phyloP scores from a whole-genome alignment of 179 eudicot species.

The Nepenthes alata region DNA sequence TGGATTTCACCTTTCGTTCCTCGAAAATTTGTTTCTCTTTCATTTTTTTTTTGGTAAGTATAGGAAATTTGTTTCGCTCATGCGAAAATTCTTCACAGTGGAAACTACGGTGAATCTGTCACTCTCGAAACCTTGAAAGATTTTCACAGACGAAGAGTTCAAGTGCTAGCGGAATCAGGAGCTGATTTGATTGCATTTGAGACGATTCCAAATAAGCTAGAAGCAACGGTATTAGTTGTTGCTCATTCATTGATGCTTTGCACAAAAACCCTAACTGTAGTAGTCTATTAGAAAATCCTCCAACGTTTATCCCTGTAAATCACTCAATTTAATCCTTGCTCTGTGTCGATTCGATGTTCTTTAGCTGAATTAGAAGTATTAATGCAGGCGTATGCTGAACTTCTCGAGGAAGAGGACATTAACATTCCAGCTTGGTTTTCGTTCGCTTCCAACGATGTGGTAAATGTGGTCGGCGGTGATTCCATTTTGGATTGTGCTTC shows the following conservation, averaged over 20 bases:
- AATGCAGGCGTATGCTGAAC: constrained; percentile 17
- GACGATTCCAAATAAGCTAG: constrained; percentile 54
- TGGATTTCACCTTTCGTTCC: not conserved
- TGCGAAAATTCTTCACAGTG: constrained; percentile 19
- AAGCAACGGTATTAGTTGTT: constrained; percentile 35
- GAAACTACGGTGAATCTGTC: constrained; percentile 36
- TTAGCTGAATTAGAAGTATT: too few relatives aligned
- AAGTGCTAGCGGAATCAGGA: constrained; percentile 48
- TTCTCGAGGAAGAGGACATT: constrained; percentile 16
- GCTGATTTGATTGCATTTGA: constrained; percentile 69
- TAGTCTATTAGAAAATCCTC: too few relatives aligned
- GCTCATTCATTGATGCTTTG: too few relatives aligned
- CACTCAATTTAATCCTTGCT: not conserved
- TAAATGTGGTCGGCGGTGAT: constrained; percentile 9
- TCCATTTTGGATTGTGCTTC: constrained; percentile 5
- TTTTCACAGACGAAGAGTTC: constrained; percentile 59
- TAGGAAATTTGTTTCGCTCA: too few relatives aligned
- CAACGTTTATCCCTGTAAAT: too few relatives aligned
- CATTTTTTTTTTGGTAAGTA: not conserved
- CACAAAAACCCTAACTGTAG: too few relatives aligned
- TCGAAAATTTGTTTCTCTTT: not conserved
- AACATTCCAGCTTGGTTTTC: constrained; percentile 16
- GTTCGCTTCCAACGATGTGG: constrained; percentile 11
- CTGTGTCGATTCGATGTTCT: not conserved
- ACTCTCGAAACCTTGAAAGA: constrained; percentile 34